These are phyloP conservation scores for Chlamydomonas applanata DNA, from an alignment of 139 green algal species.

Conservation along the genomic window DNA sequence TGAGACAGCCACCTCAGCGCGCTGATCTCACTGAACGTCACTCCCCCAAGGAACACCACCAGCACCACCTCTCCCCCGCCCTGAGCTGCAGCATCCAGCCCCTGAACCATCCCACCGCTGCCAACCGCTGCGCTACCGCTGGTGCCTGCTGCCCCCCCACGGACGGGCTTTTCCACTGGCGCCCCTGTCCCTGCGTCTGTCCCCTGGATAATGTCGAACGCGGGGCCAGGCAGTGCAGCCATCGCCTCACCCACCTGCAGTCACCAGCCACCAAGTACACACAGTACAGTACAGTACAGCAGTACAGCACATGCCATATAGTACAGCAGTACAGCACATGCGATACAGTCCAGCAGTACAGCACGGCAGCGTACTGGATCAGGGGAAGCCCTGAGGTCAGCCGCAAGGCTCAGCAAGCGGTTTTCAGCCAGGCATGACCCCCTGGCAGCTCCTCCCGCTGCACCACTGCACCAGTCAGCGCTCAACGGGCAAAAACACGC, in stretches of 20 bases:
- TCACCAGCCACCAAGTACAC: too few relatives aligned
- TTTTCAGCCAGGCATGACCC: too few relatives aligned
- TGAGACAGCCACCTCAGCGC: constrained; percentile 74
- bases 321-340: too few relatives aligned
- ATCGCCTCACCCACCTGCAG: constrained; percentile 62
- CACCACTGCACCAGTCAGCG: too few relatives aligned
- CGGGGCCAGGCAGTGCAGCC: constrained; percentile 62
- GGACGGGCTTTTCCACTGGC: not conserved
- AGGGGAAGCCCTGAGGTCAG: too few relatives aligned
- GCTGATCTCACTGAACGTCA: constrained; percentile 87
- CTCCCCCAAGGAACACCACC: constrained; percentile 85
- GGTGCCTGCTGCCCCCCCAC: not conserved
- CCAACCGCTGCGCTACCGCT: not conserved
- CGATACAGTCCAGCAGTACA: too few relatives aligned
- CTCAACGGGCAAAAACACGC: too few relatives aligned
- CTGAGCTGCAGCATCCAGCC: not conserved
- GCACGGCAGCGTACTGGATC: too few relatives aligned
- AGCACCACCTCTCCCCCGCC: constrained; percentile 52
- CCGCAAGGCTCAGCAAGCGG: too few relatives aligned
- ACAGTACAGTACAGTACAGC: too few relatives aligned
- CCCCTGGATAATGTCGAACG: constrained; percentile 77
- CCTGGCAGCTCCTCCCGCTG: too few relatives aligned
- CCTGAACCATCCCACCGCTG: not conserved
- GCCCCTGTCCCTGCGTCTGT: constrained; percentile 18
- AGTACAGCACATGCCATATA: too few relatives aligned